Evolutionary conservation across 371 early-diverging fungal species (phyloP).

Genomic region (Rhizopus stolonifer): DNA sequence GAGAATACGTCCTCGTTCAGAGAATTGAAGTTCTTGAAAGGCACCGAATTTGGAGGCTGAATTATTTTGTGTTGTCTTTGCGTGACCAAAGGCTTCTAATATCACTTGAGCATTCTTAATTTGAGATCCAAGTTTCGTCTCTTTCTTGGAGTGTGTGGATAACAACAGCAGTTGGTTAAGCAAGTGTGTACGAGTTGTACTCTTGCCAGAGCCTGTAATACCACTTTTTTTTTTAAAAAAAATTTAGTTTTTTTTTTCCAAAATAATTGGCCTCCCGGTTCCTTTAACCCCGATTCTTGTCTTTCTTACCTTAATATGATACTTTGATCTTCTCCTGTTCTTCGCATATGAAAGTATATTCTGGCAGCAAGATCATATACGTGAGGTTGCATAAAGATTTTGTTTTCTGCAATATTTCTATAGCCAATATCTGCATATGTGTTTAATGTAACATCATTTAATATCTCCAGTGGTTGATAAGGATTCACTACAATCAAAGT

Average conservation of each 20-base stretch:
- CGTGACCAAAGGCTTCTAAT: conserved; percentile 79
- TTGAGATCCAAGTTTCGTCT: conserved; percentile 69
- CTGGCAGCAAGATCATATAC: conserved; percentile 57
- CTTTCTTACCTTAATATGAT: conserved; percentile 64
- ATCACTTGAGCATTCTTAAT: conserved; percentile 67
- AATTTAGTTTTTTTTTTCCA: neutral
- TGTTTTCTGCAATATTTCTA: conserved; percentile 27
- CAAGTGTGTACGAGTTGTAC: conserved; percentile 65
- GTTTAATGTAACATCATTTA: conserved; percentile 48
- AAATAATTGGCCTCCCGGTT: neutral
- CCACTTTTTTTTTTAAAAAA: conserved; percentile 53
- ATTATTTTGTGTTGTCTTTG: conserved; percentile 64
- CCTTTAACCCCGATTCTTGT: neutral
- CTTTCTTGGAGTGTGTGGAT: conserved; percentile 69
- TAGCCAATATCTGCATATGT: conserved; percentile 51
- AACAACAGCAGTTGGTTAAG: conserved; percentile 68
- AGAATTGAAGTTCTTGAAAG: conserved; percentile 87
- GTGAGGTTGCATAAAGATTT: conserved; percentile 41
- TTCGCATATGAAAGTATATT: conserved; percentile 74
- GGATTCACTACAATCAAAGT: conserved; percentile 59
- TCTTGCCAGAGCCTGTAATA: conserved; percentile 83
- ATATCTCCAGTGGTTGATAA: conserved; percentile 38
- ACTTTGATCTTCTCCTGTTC: conserved; percentile 76
- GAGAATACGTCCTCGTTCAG: conserved; percentile 78
- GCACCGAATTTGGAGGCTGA: conserved; percentile 78